Base-by-base conservation (phyloP, 208 protist species). In the Kentomonas sorsogonicus region DNA sequence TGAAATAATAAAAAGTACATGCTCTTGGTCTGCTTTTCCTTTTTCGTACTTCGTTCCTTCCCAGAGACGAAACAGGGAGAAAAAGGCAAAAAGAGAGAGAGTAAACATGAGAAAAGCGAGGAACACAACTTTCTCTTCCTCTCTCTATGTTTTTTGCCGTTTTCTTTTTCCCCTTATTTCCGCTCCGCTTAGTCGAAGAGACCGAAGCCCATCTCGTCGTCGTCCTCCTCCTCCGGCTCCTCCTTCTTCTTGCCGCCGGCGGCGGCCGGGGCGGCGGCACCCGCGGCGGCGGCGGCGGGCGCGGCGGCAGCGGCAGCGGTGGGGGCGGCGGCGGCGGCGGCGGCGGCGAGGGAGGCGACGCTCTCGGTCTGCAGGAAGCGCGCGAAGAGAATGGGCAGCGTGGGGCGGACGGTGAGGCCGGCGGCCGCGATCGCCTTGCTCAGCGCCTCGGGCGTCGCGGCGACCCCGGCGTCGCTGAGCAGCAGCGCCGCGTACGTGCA, bases 401-500 rank as follows among this genome's bases (percentile, higher is more conserved):
- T 90, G 55, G 74, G 59, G 63, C 78, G 72, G 46, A 93, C 82
- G 48, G 60, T 31, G 20, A 92, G 60, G 34, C 85, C 85, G 29
- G 88, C 84, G 11, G 88, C 78, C 50, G 73, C 79, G 63, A 79
- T 63, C 27, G 76, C 84, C 9, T 70, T 63, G 34, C 60, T 44
- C 65, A 94, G 88, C 77, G 78, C 84, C 54, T 91, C 83, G 18
- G 87, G 76, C 43, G 77, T 84, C 66, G 77, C 46, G 39, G 87
- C 72, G 26, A 79, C 43, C 47, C 83, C 84, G 31, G 83, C 83
- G 53, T 91, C 83, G 75, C 58, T 70, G 50, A 91, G 76, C 65
- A 92, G 69, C 27, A 92, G 73, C 52, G 72, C 76, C 22, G 87
- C 83, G 63, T 94, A 94, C 16, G 82, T 89, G 74, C 86, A 93